These are phyloP conservation scores for Trypanosoma avium DNA, from an alignment of 208 protist species.

Conservation along the genomic window DNA sequence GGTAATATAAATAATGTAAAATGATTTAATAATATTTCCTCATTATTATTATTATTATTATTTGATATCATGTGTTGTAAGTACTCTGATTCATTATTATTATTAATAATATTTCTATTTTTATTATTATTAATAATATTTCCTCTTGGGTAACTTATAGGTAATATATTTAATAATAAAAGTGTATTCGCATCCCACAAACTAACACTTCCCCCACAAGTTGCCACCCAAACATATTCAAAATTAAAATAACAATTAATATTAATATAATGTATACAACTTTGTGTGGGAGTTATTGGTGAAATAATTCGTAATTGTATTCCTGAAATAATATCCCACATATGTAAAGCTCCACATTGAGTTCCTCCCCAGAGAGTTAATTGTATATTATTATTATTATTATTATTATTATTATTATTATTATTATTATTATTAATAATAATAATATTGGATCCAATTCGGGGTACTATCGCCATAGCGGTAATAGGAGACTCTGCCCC, in stretches of 20 bases:
- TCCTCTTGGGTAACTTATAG: constrained; percentile 42
- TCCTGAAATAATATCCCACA: constrained; percentile 34
- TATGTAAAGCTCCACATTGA: constrained; percentile 28
- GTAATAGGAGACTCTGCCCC: constrained; percentile 4
- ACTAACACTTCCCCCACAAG: constrained; percentile 43
- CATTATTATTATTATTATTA: too few species aligned
- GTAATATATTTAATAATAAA: constrained; percentile 32
- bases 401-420: too few species aligned
- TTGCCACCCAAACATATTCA: constrained; percentile 38
- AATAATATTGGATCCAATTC: background rate
- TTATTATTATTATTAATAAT: too few species aligned
- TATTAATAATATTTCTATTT: background rate
- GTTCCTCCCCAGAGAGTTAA: constrained; percentile 43
- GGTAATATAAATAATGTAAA: constrained; percentile 46
- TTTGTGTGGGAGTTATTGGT: constrained; percentile 11
- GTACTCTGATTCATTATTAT: constrained; percentile 3
- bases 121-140: background rate
- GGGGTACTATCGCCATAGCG: constrained; percentile 15
- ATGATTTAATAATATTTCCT: constrained; percentile 1
- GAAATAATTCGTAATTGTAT: constrained; percentile 32
- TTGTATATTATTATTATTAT: background rate
- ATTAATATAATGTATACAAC: constrained; percentile 26
- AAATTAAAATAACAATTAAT: background rate
- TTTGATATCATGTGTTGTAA: constrained; percentile 29
- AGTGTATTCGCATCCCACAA: constrained; percentile 37